A percentile compares a stretch with the other conserved stretches of the same genome.
Evolutionary conservation across 2,329 filamentous ascomycete species (phyloP).

Genomic region (Chalaropsis ovoidea): DNA sequence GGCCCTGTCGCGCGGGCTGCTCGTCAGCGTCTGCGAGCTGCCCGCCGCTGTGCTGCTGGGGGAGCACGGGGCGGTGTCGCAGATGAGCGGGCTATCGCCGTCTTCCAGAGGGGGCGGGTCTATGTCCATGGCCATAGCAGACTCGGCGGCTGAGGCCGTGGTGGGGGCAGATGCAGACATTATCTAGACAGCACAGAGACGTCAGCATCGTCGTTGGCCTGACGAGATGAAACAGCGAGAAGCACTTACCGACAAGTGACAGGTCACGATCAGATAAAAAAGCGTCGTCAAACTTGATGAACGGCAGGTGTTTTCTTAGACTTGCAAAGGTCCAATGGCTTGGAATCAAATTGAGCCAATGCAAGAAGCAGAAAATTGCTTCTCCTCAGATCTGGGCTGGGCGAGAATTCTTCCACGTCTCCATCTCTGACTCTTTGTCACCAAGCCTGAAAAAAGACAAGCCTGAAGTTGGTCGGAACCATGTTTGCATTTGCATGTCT

Average conservation of each 20-base stretch:
- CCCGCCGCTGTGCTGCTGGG: not conserved
- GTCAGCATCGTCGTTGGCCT: not conserved
- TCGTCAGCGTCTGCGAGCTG: not conserved
- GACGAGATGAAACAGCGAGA: not conserved
- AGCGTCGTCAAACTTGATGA: not conserved
- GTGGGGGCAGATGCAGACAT: not conserved
- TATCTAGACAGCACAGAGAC: not conserved
- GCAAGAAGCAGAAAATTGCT: no score
- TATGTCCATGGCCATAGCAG: not conserved
- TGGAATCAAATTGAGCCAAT: no score
- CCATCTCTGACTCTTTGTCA: not conserved
- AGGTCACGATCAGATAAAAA: not conserved
- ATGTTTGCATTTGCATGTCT: not conserved
- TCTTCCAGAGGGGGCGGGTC: not conserved
- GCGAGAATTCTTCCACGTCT: no score
- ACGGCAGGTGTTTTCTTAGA: no score
- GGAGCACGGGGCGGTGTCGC: not conserved
- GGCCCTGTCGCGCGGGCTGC: no score
- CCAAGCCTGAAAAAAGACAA: not conserved
- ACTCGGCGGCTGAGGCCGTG: not conserved
- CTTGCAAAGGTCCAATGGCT: no score
- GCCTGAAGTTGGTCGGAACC: not conserved
- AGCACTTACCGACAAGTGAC: not conserved
- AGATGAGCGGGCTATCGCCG: not conserved
- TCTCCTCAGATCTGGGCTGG: no score